Evolutionary conservation across 1,284 basidiomycete genomes (phyloP), one percentile per base, ranked within the genome.

Genomic region (Trichosporon coremiiforme): DNA sequence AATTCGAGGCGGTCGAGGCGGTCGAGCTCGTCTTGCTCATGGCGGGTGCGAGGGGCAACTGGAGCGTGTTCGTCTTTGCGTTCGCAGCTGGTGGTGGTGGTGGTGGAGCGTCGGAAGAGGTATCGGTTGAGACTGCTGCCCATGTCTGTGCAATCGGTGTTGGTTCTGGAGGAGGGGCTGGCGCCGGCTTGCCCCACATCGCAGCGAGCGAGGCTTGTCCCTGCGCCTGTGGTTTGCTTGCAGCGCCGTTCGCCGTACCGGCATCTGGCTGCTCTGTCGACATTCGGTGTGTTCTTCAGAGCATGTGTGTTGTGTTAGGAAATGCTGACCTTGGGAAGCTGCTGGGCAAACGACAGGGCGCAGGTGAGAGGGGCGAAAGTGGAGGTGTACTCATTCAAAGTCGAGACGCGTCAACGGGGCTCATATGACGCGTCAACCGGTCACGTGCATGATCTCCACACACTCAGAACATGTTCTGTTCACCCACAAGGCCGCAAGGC

Each of bases 321-420:
- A 15, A 13, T n/a, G 31, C 29, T 5, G 57, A 33, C 4, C 6
- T 60, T 22, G 9, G 57, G 29, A 4, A 10, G 17, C 10, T 15
- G 57, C 4, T 3, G 8, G 33, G 3, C 4, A 33, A 8, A 33
- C 8, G 3, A 33, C 33, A 33, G 33, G 33, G 33, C 33, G 33
- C n/a, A n/a, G n/a, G n/a, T n/a, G n/a, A n/a, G n/a, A 55, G 57
- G 57, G 57, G 57, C 29, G 57, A 60, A 57, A 60, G 57, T 60
- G 57, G 57, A 60, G 57, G 57, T 33, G n/a, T n/a, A n/a, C 8
- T 3, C 33, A 38, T 10, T 7, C 10, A 33, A 60, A 60, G 31
- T 60, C 57, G 35, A 60, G 57, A 60, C 57, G 57, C 57, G 57
- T 60, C 57, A 33, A 60, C n/a, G n/a, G n/a, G n/a, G n/a, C 57